These are phyloP conservation scores for Microsporum audouinii DNA, from an alignment of 2,329 filamentous ascomycete genomes.

Conservation along the genomic window DNA sequence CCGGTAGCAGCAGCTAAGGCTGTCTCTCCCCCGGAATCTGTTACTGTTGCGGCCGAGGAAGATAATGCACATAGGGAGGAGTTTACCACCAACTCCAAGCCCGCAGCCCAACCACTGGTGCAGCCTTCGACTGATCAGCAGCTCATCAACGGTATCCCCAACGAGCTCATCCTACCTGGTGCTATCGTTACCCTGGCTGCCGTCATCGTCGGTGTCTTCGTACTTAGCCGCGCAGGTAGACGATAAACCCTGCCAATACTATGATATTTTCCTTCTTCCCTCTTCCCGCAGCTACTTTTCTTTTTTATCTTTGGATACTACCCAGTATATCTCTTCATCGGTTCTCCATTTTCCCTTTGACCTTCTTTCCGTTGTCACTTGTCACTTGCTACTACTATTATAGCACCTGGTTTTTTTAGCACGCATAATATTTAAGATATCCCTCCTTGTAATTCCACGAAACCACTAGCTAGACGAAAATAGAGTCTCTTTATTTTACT, in stretches of 20 bases:
- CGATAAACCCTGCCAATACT: background rate
- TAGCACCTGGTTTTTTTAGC: background rate
- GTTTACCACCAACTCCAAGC: slow-evolving; percentile 33
- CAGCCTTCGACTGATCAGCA: slow-evolving; percentile 54
- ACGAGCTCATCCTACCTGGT: slow-evolving; percentile 83
- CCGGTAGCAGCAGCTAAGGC: slow-evolving; percentile 40
- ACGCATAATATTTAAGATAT: background rate
- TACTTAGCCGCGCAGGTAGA: slow-evolving; percentile 52
- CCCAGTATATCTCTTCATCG: background rate
- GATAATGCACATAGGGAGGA: slow-evolving; percentile 31
- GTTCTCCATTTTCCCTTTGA: too few relatives aligned
- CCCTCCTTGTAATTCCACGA: slow-evolving; percentile 1
- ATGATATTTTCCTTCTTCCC: background rate
- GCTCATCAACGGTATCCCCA: slow-evolving; percentile 81
- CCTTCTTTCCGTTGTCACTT: background rate
- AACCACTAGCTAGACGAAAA: background rate
- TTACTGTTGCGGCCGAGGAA: slow-evolving; percentile 43
- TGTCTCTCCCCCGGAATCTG: slow-evolving; percentile 43
- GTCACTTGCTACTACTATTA: background rate
- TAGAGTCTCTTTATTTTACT: background rate
- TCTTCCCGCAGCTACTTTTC: background rate
- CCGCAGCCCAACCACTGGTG: slow-evolving; percentile 34
- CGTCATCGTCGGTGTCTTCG: slow-evolving; percentile 87
- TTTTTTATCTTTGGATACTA: background rate
- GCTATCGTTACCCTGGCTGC: slow-evolving; percentile 92